Evolutionary conservation across 2,329 filamentous ascomycete genomes (phyloP), one percentile per base, ranked within the genome.

Genomic region (Beauveria medogensis): DNA sequence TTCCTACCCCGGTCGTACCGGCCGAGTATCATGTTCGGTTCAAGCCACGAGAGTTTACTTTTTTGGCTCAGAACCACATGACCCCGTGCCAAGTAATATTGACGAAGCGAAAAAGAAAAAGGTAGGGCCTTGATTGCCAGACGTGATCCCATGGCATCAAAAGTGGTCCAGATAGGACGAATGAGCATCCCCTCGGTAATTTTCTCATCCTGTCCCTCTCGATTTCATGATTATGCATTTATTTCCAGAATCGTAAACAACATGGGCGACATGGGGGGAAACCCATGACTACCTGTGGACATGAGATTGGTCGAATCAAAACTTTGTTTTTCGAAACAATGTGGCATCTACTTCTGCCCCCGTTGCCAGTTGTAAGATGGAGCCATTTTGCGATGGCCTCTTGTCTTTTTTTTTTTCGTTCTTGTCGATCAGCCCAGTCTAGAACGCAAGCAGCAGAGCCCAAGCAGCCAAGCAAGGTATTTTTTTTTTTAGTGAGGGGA

Each of bases 341-440:
- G 12, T 37, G 30, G 34, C 12, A 14, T 24, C 37, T 20, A 22
- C 18, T 53, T 34, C 48, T 53, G 24, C 57, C 48, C 30, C 26
- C 8, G 41, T n/a, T 59, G 48, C 34, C 47, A n/a, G 48, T 59
- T 59, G 47, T 37, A 53, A 53, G 37, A 52, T n/a, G 40, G 22
- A 24, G 22, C 43, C 55, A 16, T 59, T 50, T 5, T 37, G 41
- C 41, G 40, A 44, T 28, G 54, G 47, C 24, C 18, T 26, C 28
- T 10, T 26, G 30, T 16, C 3, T 24, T 3, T 28, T 34, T 46
- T 46, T 40, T 7, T 20, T 12, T 20, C 37, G 40, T 10, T 8
- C 3, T 47, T 46, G 54, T 56, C 43, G 54, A 56, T 56, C 54
- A 56, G 20, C 28, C 6, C 41, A 56, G 54, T 56, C 54, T 47